Percentiles rank a stretch among this genome's conserved stretches.
phyloP scores from a whole-genome alignment of 257 asterid genomes.

The Nemophila menziesii region DNA sequence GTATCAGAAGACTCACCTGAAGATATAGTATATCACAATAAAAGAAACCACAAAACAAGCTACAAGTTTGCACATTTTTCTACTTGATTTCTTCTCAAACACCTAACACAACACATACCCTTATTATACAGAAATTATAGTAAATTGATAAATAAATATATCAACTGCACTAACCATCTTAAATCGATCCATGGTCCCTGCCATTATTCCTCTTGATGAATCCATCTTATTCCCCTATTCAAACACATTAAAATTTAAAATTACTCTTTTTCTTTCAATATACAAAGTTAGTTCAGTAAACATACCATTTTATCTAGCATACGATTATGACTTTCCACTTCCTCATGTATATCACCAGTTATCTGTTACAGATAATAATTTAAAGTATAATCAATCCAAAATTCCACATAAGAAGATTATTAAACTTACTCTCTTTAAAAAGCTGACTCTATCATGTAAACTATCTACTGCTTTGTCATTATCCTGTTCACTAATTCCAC shows the following conservation, averaged over 20 bases:
- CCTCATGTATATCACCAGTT: slow-evolving; percentile 92
- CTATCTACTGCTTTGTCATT: slow-evolving; percentile 66
- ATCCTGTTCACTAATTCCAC: slow-evolving; percentile 58
- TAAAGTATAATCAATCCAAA: slow-evolving; percentile 4
- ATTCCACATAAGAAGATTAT: background rate
- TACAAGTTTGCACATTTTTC: slow-evolving; percentile 70
- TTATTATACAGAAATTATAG: slow-evolving; percentile 11
- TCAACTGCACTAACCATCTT: slow-evolving; percentile 44
- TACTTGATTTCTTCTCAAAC: slow-evolving; percentile 77
- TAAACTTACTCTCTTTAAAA: slow-evolving; percentile 58
- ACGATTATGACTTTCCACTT: slow-evolving; percentile 82
- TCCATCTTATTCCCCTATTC: slow-evolving; percentile 89
- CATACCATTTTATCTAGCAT: slow-evolving; percentile 69
- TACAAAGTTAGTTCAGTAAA: background rate
- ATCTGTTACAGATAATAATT: slow-evolving; percentile 35
- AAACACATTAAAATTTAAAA: slow-evolving; percentile 6
- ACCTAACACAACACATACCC: slow-evolving; percentile 35
- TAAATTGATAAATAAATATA: background rate
- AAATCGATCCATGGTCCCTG: slow-evolving; percentile 88
- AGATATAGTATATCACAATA: slow-evolving; percentile 42
- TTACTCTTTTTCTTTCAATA: background rate
- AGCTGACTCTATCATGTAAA: slow-evolving; percentile 84
- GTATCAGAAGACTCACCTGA: slow-evolving; percentile 28
- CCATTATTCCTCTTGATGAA: slow-evolving; percentile 81
- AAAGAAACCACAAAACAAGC: slow-evolving; percentile 53